These are phyloP conservation scores for Acanthamoeba polyphaga DNA, from an alignment of 208 protist species.

Conservation along the genomic window DNA sequence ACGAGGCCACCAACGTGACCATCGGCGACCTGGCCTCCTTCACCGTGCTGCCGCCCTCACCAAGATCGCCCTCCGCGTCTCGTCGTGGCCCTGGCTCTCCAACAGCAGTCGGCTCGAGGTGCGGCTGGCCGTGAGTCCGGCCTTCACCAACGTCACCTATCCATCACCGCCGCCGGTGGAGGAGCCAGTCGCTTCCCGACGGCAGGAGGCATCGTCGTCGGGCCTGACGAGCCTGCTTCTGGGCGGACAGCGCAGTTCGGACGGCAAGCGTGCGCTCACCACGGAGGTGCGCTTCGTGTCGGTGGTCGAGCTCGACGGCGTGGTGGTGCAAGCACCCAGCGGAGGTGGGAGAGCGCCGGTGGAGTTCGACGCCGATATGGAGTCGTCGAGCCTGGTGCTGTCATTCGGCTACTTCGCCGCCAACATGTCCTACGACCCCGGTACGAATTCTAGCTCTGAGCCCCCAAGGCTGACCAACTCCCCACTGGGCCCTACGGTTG, in stretches of 20 bases:
- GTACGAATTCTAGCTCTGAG: neutral
- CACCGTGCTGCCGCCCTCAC: neutral
- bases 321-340: neutral
- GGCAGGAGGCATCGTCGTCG: no score
- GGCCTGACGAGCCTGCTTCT: no score
- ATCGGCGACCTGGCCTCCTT: neutral
- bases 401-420: neutral
- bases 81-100: neutral
- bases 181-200: no score
- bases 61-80: neutral
- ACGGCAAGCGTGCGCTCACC: neutral
- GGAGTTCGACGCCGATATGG: neutral
- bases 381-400: neutral
- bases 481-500: no score
- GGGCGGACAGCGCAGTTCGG: neutral
- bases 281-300: no score
- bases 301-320: neutral
- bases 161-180: neutral
- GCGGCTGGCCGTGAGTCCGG: neutral
- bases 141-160: neutral
- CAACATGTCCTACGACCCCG: neutral
- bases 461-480: no score
- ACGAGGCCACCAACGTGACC: neutral
- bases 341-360: no score
- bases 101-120: neutral